These are phyloP conservation scores for Pyrenochaeta sp. DNA, from an alignment of 2,329 filamentous ascomycete genomes.

Conservation along the genomic window DNA sequence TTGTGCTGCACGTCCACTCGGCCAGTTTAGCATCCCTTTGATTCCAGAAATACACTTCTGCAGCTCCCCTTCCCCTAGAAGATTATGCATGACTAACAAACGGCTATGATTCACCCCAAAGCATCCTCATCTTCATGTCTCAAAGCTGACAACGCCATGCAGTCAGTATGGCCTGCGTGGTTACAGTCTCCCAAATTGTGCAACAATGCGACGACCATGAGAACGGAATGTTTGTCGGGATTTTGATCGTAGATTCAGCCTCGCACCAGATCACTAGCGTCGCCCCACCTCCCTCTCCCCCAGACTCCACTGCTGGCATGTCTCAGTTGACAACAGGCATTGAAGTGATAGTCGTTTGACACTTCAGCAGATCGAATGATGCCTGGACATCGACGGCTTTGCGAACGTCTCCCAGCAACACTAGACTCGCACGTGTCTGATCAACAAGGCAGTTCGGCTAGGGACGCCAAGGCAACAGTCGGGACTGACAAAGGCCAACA, in stretches of 20 bases:
- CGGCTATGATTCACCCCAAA: neutral
- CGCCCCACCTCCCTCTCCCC: conserved; percentile 4
- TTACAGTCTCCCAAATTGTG: neutral
- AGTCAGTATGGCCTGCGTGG: neutral
- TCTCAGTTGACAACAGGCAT: conserved; percentile 18
- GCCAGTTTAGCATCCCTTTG: neutral
- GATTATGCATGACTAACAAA: neutral
- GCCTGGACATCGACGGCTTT: neutral
- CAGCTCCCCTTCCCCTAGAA: neutral
- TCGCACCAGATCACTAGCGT: conserved; percentile 1
- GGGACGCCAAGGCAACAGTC: neutral
- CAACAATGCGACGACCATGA: neutral
- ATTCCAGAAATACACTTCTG: neutral
- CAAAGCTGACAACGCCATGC: neutral
- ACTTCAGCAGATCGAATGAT: neutral
- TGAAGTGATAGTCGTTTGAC: neutral
- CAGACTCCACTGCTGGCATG: conserved; percentile 18
- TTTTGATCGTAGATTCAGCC: neutral
- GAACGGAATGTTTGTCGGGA: conserved; percentile 12
- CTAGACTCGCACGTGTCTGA: neutral
- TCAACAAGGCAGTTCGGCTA: neutral
- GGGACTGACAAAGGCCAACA: neutral
- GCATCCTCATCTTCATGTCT: too few relatives aligned
- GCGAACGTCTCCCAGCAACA: neutral
- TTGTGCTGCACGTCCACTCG: neutral